Conservation (phyloP, 805 yeast genomes). For the Kuraishia piskuri region DNA sequence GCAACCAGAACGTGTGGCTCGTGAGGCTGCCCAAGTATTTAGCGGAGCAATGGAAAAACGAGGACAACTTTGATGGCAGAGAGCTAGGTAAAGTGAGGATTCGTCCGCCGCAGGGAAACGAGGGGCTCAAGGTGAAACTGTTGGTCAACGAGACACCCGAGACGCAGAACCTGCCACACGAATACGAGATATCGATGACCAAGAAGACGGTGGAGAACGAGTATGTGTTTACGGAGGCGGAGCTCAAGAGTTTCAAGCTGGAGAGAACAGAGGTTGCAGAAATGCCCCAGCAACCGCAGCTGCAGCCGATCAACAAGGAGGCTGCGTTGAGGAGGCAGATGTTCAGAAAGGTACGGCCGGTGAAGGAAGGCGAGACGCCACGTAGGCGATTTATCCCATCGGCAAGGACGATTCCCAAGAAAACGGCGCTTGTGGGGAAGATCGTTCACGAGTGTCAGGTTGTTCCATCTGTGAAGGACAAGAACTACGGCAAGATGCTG, state of each 20-base stretch:
- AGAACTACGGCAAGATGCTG: conserved; percentile 52
- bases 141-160: conserved; percentile 41
- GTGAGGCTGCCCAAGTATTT: conserved; percentile 85
- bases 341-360: conserved; percentile 16
- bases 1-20: conserved; percentile 78
- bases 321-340: conserved; percentile 13
- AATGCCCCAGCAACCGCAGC: conserved; percentile 44
- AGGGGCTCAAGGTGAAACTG: conserved; percentile 41
- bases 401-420: conserved; percentile 81
- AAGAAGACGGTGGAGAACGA: conserved; percentile 80
- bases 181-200: conserved; percentile 71
- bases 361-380: conserved; percentile 4
- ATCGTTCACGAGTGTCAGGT: conserved; percentile 89
- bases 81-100: conserved; percentile 77
- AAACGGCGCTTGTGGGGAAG: conserved; percentile 79
- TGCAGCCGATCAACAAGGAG: conserved; percentile 28
- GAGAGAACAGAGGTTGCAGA: conserved; percentile 42
- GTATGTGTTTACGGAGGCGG: conserved; percentile 82
- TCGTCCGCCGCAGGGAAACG: conserved; percentile 33
- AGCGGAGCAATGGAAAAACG: conserved; percentile 71
- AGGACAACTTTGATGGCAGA: conserved; percentile 56
- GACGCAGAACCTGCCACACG: conserved; percentile 62
- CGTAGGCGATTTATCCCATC: conserved; percentile 54
- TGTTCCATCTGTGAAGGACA: conserved; percentile 69
- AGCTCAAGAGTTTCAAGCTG: conserved; percentile 48